These are phyloP conservation scores for Rhodotorula sphaerocarpa DNA, from an alignment of 768 basidiomycete genomes.

Conservation along the genomic window DNA sequence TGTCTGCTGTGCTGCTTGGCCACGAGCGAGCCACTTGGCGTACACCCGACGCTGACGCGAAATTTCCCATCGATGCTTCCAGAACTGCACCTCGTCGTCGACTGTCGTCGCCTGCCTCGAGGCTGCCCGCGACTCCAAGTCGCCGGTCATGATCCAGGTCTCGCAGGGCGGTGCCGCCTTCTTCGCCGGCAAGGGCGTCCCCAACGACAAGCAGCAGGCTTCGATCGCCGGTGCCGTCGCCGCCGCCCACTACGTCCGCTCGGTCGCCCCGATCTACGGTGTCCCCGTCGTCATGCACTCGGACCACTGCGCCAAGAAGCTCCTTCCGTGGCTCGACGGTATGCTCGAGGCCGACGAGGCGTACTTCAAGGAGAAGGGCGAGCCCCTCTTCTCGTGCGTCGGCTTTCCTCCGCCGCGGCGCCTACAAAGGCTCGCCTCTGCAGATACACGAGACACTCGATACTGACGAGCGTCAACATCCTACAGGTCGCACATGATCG, in stretches of 20 bases:
- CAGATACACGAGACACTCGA: no score
- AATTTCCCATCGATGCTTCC: no score
- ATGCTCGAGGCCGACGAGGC: constrained; percentile 95
- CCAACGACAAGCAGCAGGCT: constrained; percentile 90
- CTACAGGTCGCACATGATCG: constrained; percentile 83
- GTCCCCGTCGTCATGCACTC: constrained; percentile 95
- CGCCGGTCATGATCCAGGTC: constrained; percentile 94
- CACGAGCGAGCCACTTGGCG: no score
- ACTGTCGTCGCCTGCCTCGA: constrained; percentile 89
- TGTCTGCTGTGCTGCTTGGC: not conserved
- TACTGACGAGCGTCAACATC: not conserved
- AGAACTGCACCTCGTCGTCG: constrained; percentile 97
- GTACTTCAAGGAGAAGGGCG: constrained; percentile 80
- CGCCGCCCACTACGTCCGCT: constrained; percentile 78
- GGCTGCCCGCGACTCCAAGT: constrained; percentile 90
- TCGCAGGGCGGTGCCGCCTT: constrained; percentile 95
- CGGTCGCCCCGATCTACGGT: constrained; percentile 81
- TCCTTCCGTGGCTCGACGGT: constrained; percentile 97
- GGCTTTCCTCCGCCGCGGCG: no score
- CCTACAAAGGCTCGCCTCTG: no score
- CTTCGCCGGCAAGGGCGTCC: constrained; percentile 91
- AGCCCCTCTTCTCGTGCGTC: constrained; percentile 64
- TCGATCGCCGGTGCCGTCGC: constrained; percentile 86
- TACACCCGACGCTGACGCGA: no score
- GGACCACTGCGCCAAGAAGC: constrained; percentile 96